Conservation (phyloP, 768 basidiomycete genomes). For the Kwoniella sp. region DNA sequence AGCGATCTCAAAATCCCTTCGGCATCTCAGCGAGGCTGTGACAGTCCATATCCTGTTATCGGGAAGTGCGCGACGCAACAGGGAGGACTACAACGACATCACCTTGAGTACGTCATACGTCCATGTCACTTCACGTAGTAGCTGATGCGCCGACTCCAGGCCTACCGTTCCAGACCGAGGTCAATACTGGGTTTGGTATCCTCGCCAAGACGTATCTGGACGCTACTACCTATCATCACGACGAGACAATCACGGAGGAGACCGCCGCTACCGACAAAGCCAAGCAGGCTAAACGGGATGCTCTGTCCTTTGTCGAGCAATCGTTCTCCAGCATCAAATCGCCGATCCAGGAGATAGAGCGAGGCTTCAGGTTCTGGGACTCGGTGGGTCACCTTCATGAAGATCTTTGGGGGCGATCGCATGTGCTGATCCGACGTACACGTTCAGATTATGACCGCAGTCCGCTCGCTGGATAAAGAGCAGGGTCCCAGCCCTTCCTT, state of each 20-base stretch:
- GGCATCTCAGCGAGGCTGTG: constrained; percentile 83
- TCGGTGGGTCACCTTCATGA: constrained; percentile 60
- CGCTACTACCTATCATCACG: constrained; percentile 74
- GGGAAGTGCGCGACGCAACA: constrained; percentile 73
- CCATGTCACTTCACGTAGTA: background rate
- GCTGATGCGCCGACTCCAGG: constrained; percentile 20
- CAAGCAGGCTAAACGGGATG: constrained; percentile 74
- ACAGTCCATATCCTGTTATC: constrained; percentile 89
- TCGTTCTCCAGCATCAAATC: constrained; percentile 83
- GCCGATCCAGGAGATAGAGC: constrained; percentile 82
- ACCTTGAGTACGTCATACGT: constrained; percentile 59
- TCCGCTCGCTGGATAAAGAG: constrained; percentile 71
- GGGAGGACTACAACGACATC: constrained; percentile 90
- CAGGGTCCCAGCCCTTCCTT: constrained; percentile 47
- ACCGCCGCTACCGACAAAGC: constrained; percentile 69
- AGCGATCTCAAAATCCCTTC: constrained; percentile 80
- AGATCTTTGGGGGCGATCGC: background rate
- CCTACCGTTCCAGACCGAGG: constrained; percentile 89
- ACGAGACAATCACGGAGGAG: constrained; percentile 62
- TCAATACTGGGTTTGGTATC: constrained; percentile 96
- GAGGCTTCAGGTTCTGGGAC: constrained; percentile 98
- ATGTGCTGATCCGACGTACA: constrained; percentile 1
- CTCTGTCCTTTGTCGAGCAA: constrained; percentile 86
- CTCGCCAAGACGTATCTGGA: constrained; percentile 95
- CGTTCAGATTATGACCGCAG: constrained; percentile 61